Evolutionary conservation across 2,329 filamentous ascomycete genomes (phyloP), one percentile per base, ranked within the genome.

Genomic region (Monosporascus sp.): DNA sequence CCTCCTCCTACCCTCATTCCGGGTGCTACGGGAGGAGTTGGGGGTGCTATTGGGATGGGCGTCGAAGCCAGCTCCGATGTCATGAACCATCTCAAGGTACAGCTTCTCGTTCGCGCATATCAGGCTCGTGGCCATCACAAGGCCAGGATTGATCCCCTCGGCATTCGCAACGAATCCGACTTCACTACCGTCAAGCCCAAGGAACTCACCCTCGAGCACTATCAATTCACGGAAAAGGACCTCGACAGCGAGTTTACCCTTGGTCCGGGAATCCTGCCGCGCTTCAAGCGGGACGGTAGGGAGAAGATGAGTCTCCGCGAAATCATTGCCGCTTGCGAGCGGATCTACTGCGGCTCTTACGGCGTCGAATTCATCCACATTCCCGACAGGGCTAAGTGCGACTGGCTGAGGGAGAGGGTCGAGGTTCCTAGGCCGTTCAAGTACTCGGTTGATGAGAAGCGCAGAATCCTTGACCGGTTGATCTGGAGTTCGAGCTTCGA

Each of bases 401-500:
- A 99, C 76, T 99, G 94, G 94, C 85, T 99, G 58, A 86, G 94
- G 66, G 89, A 96, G 75, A 90, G 94, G 59, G 82, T 97, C 64
- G 94, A 99, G 78, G 88, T 97, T 50, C 93, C 93, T 46, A 84
- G 87, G 65, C 91, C 94, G 14, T 99, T 96, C 83, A 95, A 95
- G 74, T 97, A 97, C 79, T 95, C 91, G 1, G 88, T 96, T 55
- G 94, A 97, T 67, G 94, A 99, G 81, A 99, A 99, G 84, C 89
- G 94, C 68, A 86, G 94, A 62, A 96, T 99, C 63, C 82, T 99
- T 62, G 94, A 99, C 76, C 90, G 94, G 68, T 80, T 99, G 60
- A 99, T 99, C 73, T 99, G 94, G 94, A 93, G 90, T 71, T 96
- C 92, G 60, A 97, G 91, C 75, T 99, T 99, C 72, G 94, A 99